A percentile compares a stretch with the other conserved stretches of the same genome.
These are phyloP conservation scores for Dryas alaskensis DNA, from an alignment of 306 rosid species.

Conservation along the genomic window DNA sequence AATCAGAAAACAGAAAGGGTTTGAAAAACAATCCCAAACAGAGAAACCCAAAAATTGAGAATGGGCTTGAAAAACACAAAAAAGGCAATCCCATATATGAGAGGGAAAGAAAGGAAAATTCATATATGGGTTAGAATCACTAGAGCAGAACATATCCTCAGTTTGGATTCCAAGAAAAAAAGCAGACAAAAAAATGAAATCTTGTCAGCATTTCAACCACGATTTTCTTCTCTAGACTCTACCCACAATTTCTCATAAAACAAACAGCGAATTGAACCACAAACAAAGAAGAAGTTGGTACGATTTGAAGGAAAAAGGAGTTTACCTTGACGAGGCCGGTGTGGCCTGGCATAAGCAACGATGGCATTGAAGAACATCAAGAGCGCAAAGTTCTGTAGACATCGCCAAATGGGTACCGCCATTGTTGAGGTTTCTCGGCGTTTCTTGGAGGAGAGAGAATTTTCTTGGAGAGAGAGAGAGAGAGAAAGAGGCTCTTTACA, in stretches of 20 bases:
- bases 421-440: conserved; percentile 23
- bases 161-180: neutral
- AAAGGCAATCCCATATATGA: neutral
- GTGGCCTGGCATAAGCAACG: neutral
- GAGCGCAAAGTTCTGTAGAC: conserved; percentile 3
- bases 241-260: neutral
- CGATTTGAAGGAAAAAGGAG: neutral
- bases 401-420: conserved; percentile 8
- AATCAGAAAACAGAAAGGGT: too few species aligned
- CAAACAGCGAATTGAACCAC: neutral
- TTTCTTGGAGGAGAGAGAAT: conserved; percentile 7
- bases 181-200: neutral
- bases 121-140: neutral
- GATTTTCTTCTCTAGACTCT: neutral
- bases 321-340: conserved; percentile 26
- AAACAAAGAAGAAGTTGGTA: neutral
- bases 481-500: neutral
- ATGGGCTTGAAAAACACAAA: neutral
- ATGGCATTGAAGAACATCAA: conserved; percentile 11
- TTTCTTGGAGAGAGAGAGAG: conserved; percentile 15
- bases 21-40: neutral
- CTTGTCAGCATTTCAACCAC: conserved; percentile 8
- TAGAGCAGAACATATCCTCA: neutral
- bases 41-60: neutral
- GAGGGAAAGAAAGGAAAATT: neutral